phyloP scores from a whole-genome alignment of 495 filamentous ascomycete genomes.

The Cetradonia linearis region DNA sequence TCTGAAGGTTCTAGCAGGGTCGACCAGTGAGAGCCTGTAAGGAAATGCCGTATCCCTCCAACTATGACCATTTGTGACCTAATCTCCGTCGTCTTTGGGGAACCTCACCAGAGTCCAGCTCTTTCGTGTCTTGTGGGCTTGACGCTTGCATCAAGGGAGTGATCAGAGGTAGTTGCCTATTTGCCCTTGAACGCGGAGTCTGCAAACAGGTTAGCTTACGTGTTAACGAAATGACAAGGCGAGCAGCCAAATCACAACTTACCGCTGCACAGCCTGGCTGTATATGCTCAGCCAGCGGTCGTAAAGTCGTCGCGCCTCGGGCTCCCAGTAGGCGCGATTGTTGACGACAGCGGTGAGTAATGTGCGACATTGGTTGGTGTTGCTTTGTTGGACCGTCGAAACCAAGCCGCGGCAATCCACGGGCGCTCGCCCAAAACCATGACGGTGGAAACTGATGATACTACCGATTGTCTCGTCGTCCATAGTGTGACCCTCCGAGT shows the following conservation, averaged over 20 bases:
- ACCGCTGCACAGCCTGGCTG: neutral
- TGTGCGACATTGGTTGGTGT: neutral
- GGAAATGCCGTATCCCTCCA: neutral
- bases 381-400: neutral
- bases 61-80: neutral
- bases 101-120: neutral
- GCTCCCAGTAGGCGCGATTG: neutral
- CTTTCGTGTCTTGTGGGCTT: neutral
- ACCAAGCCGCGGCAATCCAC: neutral
- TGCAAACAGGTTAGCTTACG: neutral
- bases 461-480: conserved; percentile 10
- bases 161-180: neutral
- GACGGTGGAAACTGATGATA: conserved; percentile 4
- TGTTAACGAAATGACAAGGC: neutral
- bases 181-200: neutral
- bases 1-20: neutral
- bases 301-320: neutral
- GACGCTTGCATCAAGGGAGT: neutral
- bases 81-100: neutral
- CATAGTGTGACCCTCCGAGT: neutral
- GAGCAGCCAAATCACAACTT: neutral
- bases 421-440: neutral
- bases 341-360: neutral
- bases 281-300: neutral
- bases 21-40: neutral